phyloP scores from a whole-genome alignment of 495 filamentous ascomycete genomes.

The Rhizodiscina lignyota region DNA sequence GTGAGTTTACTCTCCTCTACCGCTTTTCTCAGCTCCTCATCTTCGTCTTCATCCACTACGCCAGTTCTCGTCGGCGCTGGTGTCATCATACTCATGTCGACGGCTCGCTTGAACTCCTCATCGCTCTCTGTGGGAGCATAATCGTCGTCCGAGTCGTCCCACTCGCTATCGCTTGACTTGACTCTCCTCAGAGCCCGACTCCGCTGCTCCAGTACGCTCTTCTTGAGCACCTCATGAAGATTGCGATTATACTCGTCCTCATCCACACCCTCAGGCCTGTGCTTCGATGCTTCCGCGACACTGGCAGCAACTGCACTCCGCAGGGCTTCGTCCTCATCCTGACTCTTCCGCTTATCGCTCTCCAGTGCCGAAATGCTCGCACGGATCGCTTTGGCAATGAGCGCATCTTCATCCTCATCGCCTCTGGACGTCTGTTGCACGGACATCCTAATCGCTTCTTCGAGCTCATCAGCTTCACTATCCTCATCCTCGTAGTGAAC shows the following conservation, averaged over 20 bases:
- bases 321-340: conserved; percentile 17
- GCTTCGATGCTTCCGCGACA: conserved; percentile 9
- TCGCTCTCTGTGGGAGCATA: conserved; percentile 26
- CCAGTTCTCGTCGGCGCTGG: conserved; percentile 15
- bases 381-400: conserved; percentile 51
- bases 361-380: conserved; percentile 48
- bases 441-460: conserved; percentile 49
- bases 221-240: conserved; percentile 40
- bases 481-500: too few relatives aligned
- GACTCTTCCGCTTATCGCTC: conserved; percentile 11
- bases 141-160: conserved; percentile 16
- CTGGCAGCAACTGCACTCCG: conserved; percentile 18
- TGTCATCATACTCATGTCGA: conserved; percentile 19
- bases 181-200: conserved; percentile 1
- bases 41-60: conserved; percentile 15
- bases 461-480: too few relatives aligned
- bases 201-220: conserved; percentile 32
- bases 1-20: conserved; percentile 14
- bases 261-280: conserved; percentile 1
- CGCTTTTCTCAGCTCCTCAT: conserved; percentile 26
- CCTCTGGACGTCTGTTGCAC: conserved; percentile 52
- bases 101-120: conserved; percentile 23
- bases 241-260: conserved; percentile 11
- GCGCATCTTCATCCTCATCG: conserved; percentile 45
- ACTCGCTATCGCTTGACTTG: conserved; percentile 12